These are phyloP conservation scores for Plantago major DNA, from an alignment of 257 asterid genomes.

Conservation along the genomic window DNA sequence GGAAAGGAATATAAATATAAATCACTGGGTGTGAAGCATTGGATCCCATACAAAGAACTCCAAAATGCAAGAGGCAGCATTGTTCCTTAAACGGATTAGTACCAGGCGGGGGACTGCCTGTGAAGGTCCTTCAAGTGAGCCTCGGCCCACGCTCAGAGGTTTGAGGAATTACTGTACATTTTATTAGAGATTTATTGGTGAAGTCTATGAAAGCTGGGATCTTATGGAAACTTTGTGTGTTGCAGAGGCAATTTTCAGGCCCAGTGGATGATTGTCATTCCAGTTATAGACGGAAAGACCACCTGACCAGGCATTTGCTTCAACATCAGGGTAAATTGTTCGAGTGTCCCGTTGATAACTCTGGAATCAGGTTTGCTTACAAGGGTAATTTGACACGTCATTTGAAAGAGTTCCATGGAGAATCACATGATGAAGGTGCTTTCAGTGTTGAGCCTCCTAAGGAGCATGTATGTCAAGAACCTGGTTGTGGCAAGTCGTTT, in stretches of 20 bases:
- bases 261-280: slow-evolving; percentile 73
- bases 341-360: slow-evolving; percentile 51
- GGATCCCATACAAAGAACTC: slow-evolving; percentile 96
- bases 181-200: not conserved
- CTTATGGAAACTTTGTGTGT: slow-evolving; percentile 12
- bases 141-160: slow-evolving; percentile 91
- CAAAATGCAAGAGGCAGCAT: slow-evolving; percentile 87
- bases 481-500: slow-evolving; percentile 80
- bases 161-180: slow-evolving; percentile 28
- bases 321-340: slow-evolving; percentile 79
- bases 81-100: slow-evolving; percentile 82
- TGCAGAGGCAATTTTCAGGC: slow-evolving; percentile 77
- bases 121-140: slow-evolving; percentile 98
- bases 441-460: slow-evolving; percentile 28
- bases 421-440: slow-evolving; percentile 22
- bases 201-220: not conserved
- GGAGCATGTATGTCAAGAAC: slow-evolving; percentile 57
- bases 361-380: slow-evolving; percentile 39
- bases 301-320: slow-evolving; percentile 69
- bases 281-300: slow-evolving; percentile 84
- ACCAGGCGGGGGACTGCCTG: slow-evolving; percentile 99
- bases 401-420: slow-evolving; percentile 50
- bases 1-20: slow-evolving; percentile 24
- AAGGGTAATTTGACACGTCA: slow-evolving; percentile 74
- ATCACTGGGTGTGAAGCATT: slow-evolving; percentile 86